Evolutionary conservation across 805 yeast species (phyloP), one percentile per base, ranked within the genome.

Genomic region (Peterozyma toletana): DNA sequence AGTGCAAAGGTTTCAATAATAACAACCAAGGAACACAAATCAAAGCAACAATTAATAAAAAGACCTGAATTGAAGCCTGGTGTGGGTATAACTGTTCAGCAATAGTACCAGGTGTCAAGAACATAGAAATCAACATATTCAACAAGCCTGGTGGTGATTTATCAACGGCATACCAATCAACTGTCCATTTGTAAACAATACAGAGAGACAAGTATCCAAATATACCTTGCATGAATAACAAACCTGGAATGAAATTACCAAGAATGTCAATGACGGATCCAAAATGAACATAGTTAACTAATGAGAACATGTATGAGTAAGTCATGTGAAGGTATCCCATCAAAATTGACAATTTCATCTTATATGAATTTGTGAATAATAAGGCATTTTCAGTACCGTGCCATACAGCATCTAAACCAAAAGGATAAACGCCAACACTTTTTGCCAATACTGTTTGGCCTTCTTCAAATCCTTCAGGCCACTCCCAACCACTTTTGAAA

Each of bases 291-390:
- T 73, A 77, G 53, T 83, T 83, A 27, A 77, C 86, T 48, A 81
- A 64, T n/a, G 86, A 78, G 55, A 80, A 81, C 63, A 75, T 62
- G 55, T 75, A 78, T 0, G 88, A 81, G 57, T 83, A 83, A 17
- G 80, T 68, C 90, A 83, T 83, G 58, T 83, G 90, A 38, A 74
- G 64, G 56, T 77, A 83, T 21, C 90, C 90, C 85, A 83, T 80
- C 45, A 83, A 64, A 48, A 83, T 78, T 1, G 89, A 83, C 46
- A 83, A 62, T 53, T 83, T 83, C 90, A 83, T 83, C 60, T 83
- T 83, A 61, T 80, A 82, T 0, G 89, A 83, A 57, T 83, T 83
- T 30, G 85, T 68, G 58, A 83, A 83, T 41, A 83, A 60, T 44
- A 83, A 64, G 30, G 77, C 80, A 56, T 83, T 83, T 47, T 83